phyloP scores from a whole-genome alignment of 139 green algal species.

The Ulvella scutata region DNA sequence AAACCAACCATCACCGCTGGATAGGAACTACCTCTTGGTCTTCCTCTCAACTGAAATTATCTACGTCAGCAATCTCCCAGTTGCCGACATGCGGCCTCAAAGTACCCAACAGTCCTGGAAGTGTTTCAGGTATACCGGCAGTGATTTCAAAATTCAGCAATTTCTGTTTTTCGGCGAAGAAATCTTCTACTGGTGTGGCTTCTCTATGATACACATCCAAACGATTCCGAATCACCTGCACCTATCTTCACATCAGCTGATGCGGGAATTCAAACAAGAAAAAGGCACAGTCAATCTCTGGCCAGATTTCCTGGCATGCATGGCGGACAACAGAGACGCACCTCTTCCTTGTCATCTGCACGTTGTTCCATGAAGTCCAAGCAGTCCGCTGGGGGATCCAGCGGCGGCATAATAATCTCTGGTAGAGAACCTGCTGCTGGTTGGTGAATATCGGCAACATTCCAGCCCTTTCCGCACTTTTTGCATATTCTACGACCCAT shows the following conservation, averaged over 20 bases:
- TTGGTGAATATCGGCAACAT: conserved; percentile 87
- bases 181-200: conserved; percentile 71
- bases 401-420: conserved; percentile 81
- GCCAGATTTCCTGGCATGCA: background rate
- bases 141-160: conserved; percentile 88
- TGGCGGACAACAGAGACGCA: background rate
- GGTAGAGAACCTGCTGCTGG: conserved; percentile 20
- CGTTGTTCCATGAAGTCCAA: conserved; percentile 46
- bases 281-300: background rate
- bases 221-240: conserved; percentile 48
- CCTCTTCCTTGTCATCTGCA: background rate
- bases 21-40: no score
- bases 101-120: conserved; percentile 51
- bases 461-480: conserved; percentile 87
- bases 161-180: conserved; percentile 46
- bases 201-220: conserved; percentile 68
- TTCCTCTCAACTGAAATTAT: no score
- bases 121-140: conserved; percentile 82
- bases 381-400: conserved; percentile 62
- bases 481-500: conserved; percentile 70
- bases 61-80: background rate
- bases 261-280: background rate
- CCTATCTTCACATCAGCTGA: conserved; percentile 12
- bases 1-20: no score
- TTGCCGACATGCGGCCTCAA: conserved; percentile 13